Evolutionary conservation across 495 filamentous ascomycete species (phyloP), one percentile per base, ranked within the genome.

Genomic region (Tuber calosporum): DNA sequence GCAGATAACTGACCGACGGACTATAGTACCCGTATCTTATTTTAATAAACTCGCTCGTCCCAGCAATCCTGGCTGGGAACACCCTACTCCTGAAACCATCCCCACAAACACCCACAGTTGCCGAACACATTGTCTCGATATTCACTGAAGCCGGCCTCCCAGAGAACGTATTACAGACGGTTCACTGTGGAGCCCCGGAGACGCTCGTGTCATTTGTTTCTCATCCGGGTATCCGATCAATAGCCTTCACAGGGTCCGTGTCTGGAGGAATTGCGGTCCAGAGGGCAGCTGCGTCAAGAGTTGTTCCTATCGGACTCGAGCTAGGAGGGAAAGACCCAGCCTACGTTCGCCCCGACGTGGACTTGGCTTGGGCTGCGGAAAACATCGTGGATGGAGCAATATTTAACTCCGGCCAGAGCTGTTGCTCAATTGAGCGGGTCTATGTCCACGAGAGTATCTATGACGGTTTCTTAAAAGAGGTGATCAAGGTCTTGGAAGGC

Each of bases 391-490:
- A 97, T 79, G 93, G 94, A 5, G 93, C 94, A 4, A 85, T 99
- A 53, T 99, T 97, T 86, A 99, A 97, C 83, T 96, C 92, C 41
- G 95, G 95, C 34, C 95, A 99, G 83, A 97, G 93, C 79, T 99
- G 95, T 85, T 98, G 95, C 83, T 89, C 91, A 8, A 87, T 98
- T 69, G 95, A 97, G 84, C 87, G 95, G 38, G 89, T 99, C 9
- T 98, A 98, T 77, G 95, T 97, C 2, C 90, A 94, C 75, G 91
- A 92, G 70, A 89, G 86, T 71, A 87, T 98, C 72, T 89, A 97
- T 80, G 91, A 94, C 71, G 79, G 87, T 17, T 96, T 97, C 77
- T 84, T 97, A n/a, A 84, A 86, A 45, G 90, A 91, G 30, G 84
- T 91, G 11, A 91, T 94, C 81, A 88, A 89, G 58, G 91, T 97